Evolutionary conservation across 768 basidiomycete genomes (phyloP).

Genomic region (Lactifluus echinatus): DNA sequence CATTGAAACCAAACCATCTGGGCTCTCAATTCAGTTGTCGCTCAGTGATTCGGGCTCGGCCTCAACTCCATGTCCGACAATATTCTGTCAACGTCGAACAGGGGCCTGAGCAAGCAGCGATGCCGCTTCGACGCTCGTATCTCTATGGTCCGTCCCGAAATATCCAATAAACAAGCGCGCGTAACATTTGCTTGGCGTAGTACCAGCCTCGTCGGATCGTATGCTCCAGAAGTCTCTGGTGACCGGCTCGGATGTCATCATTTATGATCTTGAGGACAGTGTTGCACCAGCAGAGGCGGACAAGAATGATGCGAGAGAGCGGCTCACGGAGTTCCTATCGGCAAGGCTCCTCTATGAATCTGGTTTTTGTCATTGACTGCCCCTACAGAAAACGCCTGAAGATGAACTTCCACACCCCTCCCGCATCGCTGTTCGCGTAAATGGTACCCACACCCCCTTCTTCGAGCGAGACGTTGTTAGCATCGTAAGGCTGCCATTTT

Average conservation of each 20-base stretch:
- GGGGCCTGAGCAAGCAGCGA: background rate
- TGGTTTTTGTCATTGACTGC: background rate
- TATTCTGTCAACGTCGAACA: conserved; percentile 1
- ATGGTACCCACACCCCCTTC: conserved; percentile 55
- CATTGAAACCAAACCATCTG: background rate
- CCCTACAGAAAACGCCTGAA: conserved; percentile 8
- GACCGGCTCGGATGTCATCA: conserved; percentile 59
- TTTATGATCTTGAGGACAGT: conserved; percentile 88
- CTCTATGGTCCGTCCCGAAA: conserved; percentile 39
- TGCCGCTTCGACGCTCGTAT: conserved; percentile 28
- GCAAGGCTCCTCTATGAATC: conserved; percentile 29
- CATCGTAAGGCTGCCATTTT: conserved; percentile 35
- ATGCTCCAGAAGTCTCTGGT: conserved; percentile 75
- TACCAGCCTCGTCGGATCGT: conserved; percentile 69
- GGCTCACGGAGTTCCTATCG: conserved; percentile 46
- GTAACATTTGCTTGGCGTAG: conserved; percentile 29
- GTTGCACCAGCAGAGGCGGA: conserved; percentile 52
- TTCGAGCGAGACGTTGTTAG: conserved; percentile 56
- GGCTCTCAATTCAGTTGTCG: background rate
- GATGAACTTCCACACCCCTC: conserved; percentile 35
- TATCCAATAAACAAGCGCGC: background rate
- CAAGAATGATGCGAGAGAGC: conserved; percentile 49
- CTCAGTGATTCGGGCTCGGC: background rate
- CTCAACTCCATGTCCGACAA: background rate
- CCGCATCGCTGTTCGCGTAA: conserved; percentile 63